Base-by-base conservation (phyloP, 140 eudicot species). In the Senecio squalidus region DNA sequence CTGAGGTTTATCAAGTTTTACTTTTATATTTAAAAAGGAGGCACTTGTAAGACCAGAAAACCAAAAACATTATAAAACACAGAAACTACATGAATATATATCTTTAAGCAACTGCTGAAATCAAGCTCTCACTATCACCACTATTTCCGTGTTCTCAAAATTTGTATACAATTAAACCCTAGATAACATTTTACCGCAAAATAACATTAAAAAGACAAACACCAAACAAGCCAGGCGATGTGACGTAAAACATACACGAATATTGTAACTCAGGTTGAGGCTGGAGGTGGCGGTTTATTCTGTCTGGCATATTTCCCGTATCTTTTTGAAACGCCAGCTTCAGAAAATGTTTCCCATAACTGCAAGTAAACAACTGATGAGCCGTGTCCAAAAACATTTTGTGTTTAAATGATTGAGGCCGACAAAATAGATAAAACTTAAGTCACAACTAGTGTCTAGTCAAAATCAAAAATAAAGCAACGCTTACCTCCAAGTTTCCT, bases 331-430 rank as follows among this genome's bases (percentile, higher is more conserved):
- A 90, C 39, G 40, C 64, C 83, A 18, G 72, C 84, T 8, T 91
- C 96, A 4, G 91, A 65, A 47, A 74, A 57, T 3, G 82, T 71
- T 67, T 86, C 91, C 98, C 98, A 91, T 23, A 91, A 55, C 98
- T 86, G 83, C 70, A 62, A 22, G n/a, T 18, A 45, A 58, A 24
- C 9, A 13, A 25, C 0, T 2, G 27, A 20, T 13, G 1, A 11
- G 23, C n/a, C n/a, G n/a, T n/a, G n/a, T n/a, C n/a, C n/a, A n/a
- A n/a, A n/a, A n/a, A n/a, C n/a, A n/a, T n/a, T n/a, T n/a, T n/a
- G n/a, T n/a, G n/a, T n/a, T n/a, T n/a, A n/a, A n/a, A n/a, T n/a
- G n/a, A n/a, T n/a, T n/a, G n/a, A n/a, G n/a, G n/a, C n/a, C n/a
- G n/a, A n/a, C n/a, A n/a, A n/a, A n/a, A n/a, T n/a, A n/a, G n/a